phyloP scores from a whole-genome alignment of 148 eudicot species.

The Polygonum maritimum region DNA sequence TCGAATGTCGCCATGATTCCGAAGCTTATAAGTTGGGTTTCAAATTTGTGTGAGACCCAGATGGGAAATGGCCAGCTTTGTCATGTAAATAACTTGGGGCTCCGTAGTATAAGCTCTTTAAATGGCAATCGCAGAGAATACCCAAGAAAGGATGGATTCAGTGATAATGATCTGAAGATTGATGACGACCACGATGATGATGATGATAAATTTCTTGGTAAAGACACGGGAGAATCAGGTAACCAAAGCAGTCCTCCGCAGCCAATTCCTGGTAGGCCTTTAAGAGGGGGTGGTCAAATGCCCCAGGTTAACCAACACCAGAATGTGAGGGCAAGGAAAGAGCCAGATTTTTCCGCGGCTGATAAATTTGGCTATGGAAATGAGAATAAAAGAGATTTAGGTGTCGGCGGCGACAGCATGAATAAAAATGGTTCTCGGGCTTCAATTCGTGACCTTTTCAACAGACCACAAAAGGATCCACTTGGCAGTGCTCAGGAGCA shows the following conservation, averaged over 20 bases:
- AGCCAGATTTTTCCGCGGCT: background rate
- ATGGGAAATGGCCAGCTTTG: conserved; percentile 4
- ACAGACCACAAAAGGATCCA: conserved; percentile 14
- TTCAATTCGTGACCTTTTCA: conserved; percentile 24
- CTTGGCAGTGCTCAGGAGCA: conserved; percentile 17
- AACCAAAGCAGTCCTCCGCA: conserved; percentile 20
- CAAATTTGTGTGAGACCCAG: conserved; percentile 8
- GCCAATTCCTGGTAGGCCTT: conserved; percentile 43
- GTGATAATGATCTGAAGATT: conserved; percentile 15
- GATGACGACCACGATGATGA: conserved; percentile 20
- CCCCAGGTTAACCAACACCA: conserved; percentile 19
- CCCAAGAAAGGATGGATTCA: conserved; percentile 4
- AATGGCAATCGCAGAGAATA: conserved; percentile 8
- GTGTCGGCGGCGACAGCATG: conserved; percentile 12
- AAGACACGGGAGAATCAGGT: conserved; percentile 15
- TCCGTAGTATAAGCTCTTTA: conserved; percentile 19
- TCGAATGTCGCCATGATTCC: conserved; percentile 16
- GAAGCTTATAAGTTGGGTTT: conserved; percentile 13
- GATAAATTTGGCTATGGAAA: conserved; percentile 17
- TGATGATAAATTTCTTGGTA: conserved; percentile 17
- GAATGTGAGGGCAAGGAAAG: conserved; percentile 14
- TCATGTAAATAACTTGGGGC: conserved; percentile 15
- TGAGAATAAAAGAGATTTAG: conserved; percentile 7
- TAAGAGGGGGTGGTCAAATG: conserved; percentile 26
- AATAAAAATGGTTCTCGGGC: conserved; percentile 15